Conservation (phyloP, 2,329 filamentous ascomycete species). For the Calonectria fujianensis region DNA sequence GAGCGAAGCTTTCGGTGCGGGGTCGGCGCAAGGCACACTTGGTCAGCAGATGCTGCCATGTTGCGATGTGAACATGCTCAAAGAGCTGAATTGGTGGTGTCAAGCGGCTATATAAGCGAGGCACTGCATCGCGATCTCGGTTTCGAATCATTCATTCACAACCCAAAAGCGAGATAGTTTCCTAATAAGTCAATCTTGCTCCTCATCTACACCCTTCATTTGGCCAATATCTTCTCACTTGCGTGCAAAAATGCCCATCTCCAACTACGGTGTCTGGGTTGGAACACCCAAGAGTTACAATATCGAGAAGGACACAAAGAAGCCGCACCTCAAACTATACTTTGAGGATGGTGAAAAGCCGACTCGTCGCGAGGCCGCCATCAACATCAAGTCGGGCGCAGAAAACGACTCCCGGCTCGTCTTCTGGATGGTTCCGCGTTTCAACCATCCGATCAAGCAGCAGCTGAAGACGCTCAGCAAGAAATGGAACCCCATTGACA, state of each 20-base stretch:
- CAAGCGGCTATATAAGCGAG: not conserved
- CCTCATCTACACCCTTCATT: not conserved
- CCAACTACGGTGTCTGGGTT: slow-evolving; percentile 41
- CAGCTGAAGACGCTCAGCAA: not conserved
- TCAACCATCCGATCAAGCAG: slow-evolving; percentile 26
- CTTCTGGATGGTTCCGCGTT: slow-evolving; percentile 22
- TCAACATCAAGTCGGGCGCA: slow-evolving; percentile 39
- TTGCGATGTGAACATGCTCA: not conserved
- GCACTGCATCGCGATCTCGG: too few relatives aligned
- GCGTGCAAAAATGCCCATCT: slow-evolving; percentile 30
- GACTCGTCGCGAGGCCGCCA: slow-evolving; percentile 25
- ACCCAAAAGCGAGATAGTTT: not conserved
- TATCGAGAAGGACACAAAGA: slow-evolving; percentile 15
- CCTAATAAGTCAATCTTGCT: not conserved
- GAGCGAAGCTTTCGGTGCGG: not conserved
- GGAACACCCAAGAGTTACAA: slow-evolving; percentile 23
- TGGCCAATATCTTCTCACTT: not conserved
- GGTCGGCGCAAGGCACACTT: not conserved
- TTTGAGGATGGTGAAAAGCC: slow-evolving; percentile 27
- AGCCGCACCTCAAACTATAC: slow-evolving; percentile 27
- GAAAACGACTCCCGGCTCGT: slow-evolving; percentile 31
- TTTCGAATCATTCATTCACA: not conserved
- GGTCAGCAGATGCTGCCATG: not conserved
- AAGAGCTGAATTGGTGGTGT: not conserved
- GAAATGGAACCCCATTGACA: slow-evolving; percentile 33